Base-by-base conservation (phyloP, 345 rosid genomes). In the Brassica incana region DNA sequence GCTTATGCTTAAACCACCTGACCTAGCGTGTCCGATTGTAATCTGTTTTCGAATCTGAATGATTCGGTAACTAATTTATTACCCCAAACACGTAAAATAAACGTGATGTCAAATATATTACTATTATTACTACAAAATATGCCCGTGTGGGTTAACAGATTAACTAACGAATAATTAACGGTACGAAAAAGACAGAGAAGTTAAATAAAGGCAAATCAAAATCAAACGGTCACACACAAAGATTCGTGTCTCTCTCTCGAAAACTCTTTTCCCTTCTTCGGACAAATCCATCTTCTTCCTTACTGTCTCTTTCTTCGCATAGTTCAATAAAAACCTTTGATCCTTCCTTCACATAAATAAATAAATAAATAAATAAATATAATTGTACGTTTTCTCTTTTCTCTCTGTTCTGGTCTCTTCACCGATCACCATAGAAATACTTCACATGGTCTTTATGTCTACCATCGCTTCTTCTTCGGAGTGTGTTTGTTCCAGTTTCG, bases 401-500 rank as follows among this genome's bases (percentile, higher is more conserved):
- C 9, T 33, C 52, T 66, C 40, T 78, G 56, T 59, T 72, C 16
- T 38, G 67, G 64, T 68, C 60, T 54, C 61, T 54, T 54, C 61
- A 15, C 32, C 32, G 0, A 29, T 5, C 61, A 15, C 10, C 43
- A 35, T 35, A 35, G 38, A 35, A 2, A 36, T 61, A 73, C 33
- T 61, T 43, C 29, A 18, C 61, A 15, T 32, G 6, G 27, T 6
- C 40, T 29, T n/a, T 50, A 2, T 50, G 61, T 79, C 5, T 36
- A 32, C 65, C 43, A 35, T 5, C 18, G 60, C 73, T 75, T 5
- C 65, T 67, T 67, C 84, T 85, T 86, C 74, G 87, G 83, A 82
- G 88, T 75, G 71, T 85, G 87, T 77, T 76, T 82, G 83, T 78
- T 69, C 71, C 84, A 72, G 48, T 83, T 81, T 65, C 85, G 77